Evolutionary conservation across 257 asterid genomes (phyloP), one percentile per base, ranked within the genome.

Genomic region (Nicotiana otophora): DNA sequence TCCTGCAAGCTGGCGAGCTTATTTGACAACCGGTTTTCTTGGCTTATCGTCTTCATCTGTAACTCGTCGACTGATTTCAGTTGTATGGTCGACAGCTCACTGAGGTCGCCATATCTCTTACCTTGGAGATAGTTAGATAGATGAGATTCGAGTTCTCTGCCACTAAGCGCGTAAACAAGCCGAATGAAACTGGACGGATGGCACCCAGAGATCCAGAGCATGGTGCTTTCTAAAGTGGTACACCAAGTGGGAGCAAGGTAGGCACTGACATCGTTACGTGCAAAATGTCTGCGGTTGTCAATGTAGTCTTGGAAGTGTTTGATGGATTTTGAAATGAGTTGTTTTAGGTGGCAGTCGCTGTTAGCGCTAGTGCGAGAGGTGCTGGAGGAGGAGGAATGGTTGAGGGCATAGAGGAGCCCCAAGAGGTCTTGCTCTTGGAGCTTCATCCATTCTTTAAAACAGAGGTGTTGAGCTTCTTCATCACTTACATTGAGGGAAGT

Each of bases 201-300:
- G 80, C 91, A 88, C 0, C 89, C 89, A 10, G 84, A 88, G 17
- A 87, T 51, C 89, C 91, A 88, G 58, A 88, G 31, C 67, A 70
- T 66, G 20, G 90, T 86, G 57, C 77, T 61, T 70, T 90, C 92
- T 0, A 87, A 67, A 2, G 86, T 31, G 10, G 88, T 68, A 82
- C 91, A 87, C 92, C 89, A 90, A 0, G 84, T 0, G 0, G 93
- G 90, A 2, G 86, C 72, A 30, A 91, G 60, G 15, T 76, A 86
- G 0, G 84, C 81, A 2, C 88, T 69, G 1, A 84, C 89, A 14
- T 88, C 81, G n/a, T 34, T 63, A 9, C 74, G 30, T 6, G 83
- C 87, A 34, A 90, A 78, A 10, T 17, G 31, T 17, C 83, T 86
- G 12, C 89, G 78, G 5, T 68, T 58, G 2, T 76, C 62, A 0